Base-by-base conservation (phyloP, 1,284 basidiomycete genomes). In the Malassezia psittaci region DNA sequence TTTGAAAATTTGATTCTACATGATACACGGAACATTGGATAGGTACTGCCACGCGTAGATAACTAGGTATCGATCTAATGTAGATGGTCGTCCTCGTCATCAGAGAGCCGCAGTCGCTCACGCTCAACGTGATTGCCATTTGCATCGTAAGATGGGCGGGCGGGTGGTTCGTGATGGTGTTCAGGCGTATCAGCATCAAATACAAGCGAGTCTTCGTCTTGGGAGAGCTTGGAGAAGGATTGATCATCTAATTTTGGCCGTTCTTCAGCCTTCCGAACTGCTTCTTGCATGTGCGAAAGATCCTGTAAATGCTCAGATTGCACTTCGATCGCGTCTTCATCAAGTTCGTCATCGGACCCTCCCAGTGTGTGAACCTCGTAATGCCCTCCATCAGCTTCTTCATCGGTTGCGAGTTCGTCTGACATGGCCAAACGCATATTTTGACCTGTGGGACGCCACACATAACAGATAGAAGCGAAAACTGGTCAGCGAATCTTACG, bases 381-480 rank as follows among this genome's bases (percentile, higher is more conserved):
- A 6, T 67, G 32, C 85, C 86, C 58, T 85, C 76, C 77, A 87
- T 87, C 64, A 86, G 87, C 53, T 83, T 88, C 85, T 87, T 88
- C 44, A 84, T 85, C 63, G 87, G 81, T 81, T 80, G 86, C 68
- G 66, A 80, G 69, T 79, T 75, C 74, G 49, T 69, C 67, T 39
- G 68, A 68, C 68, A 71, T 71, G 48, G 67, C 67, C 5, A 74
- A 51, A 9, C 88, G 86, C 78, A 88, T 81, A 78, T 98, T 98
- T 76, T 90, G 84, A 38, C 83, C 83, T 2, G 90, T 88, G 54
- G 93, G 93, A 40, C 90, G 81, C 93, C 94, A 99, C 29, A 96
- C 79, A 77, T 84, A 96, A 2, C 87, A 84, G 61, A 96, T 89
- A 9, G 82, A 79, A 44, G 79, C 77, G 75, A 98, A 96, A 43